Conservation (phyloP, 208 protist species). For the Angomonas ambiguus region DNA sequence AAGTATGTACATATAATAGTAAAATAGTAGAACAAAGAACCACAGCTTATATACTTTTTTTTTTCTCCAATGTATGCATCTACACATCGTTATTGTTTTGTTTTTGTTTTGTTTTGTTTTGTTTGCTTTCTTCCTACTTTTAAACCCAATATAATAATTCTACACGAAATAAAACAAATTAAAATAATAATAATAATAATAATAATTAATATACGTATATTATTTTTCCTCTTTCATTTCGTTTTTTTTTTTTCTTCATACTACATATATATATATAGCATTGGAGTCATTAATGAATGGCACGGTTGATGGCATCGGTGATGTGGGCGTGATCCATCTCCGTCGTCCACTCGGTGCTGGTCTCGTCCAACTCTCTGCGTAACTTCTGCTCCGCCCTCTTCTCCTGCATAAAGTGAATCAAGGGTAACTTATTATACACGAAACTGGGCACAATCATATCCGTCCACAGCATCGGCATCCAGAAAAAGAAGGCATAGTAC, state of each 20-base stretch:
- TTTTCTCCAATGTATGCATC: too few species aligned
- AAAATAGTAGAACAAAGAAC: neutral
- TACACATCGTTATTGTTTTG: neutral
- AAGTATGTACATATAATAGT: slow-evolving; percentile 8
- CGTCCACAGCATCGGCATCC: slow-evolving; percentile 82
- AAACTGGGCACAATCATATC: slow-evolving; percentile 83
- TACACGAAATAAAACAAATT: neutral
- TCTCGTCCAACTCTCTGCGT: slow-evolving; percentile 80
- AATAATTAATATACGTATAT: neutral
- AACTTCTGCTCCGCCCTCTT: slow-evolving; percentile 83
- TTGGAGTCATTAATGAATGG: slow-evolving; percentile 39
- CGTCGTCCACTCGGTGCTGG: slow-evolving; percentile 74
- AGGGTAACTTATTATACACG: slow-evolving; percentile 83
- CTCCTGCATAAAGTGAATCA: slow-evolving; percentile 88
- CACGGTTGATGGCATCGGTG: slow-evolving; percentile 76
- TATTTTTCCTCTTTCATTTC: neutral
- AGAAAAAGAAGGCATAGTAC: slow-evolving; percentile 89
- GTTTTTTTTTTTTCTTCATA: slow-evolving; percentile 9
- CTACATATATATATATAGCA: neutral
- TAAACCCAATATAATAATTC: neutral
- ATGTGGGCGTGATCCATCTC: slow-evolving; percentile 74
- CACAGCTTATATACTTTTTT: too few species aligned
- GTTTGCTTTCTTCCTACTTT: slow-evolving; percentile 10
- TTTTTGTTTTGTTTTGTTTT: slow-evolving; percentile 12
- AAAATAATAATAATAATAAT: neutral